phyloP scores from a whole-genome alignment of 495 filamentous ascomycete genomes.

The Bryoglossum gracile region DNA sequence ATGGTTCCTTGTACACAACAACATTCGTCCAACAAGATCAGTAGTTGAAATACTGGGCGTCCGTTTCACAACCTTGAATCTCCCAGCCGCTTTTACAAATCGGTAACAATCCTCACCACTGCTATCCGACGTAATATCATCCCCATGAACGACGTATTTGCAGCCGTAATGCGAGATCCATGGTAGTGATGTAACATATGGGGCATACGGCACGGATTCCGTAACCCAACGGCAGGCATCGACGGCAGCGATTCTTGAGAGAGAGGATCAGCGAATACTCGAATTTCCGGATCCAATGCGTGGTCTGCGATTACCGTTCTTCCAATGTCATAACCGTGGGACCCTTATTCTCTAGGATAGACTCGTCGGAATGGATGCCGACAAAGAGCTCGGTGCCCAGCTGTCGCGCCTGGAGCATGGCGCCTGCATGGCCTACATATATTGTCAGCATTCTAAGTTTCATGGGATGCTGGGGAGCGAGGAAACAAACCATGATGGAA shows the following conservation, averaged over 20 bases:
- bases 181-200: constrained; percentile 87
- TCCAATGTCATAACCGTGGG: constrained; percentile 92
- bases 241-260: constrained; percentile 59
- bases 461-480: neutral
- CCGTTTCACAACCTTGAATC: constrained; percentile 92
- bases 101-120: constrained; percentile 93
- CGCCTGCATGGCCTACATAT: constrained; percentile 77
- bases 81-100: constrained; percentile 82
- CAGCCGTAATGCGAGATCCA: constrained; percentile 96
- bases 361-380: constrained; percentile 90
- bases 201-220: constrained; percentile 70
- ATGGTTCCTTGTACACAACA: constrained; percentile 83
- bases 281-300: constrained; percentile 1
- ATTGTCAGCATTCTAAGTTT: neutral
- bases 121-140: constrained; percentile 80
- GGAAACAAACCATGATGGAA: constrained; percentile 60
- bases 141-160: constrained; percentile 85
- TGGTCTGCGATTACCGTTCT: constrained; percentile 56
- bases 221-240: constrained; percentile 95
- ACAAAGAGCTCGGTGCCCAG: constrained; percentile 83
- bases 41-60: constrained; percentile 96
- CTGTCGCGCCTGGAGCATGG: constrained; percentile 85
- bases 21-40: constrained; percentile 93
- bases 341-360: constrained; percentile 92
- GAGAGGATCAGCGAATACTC: constrained; percentile 19